phyloP scores from a whole-genome alignment of 371 early-diverging fungal species.

The Entomophthora muscae region DNA sequence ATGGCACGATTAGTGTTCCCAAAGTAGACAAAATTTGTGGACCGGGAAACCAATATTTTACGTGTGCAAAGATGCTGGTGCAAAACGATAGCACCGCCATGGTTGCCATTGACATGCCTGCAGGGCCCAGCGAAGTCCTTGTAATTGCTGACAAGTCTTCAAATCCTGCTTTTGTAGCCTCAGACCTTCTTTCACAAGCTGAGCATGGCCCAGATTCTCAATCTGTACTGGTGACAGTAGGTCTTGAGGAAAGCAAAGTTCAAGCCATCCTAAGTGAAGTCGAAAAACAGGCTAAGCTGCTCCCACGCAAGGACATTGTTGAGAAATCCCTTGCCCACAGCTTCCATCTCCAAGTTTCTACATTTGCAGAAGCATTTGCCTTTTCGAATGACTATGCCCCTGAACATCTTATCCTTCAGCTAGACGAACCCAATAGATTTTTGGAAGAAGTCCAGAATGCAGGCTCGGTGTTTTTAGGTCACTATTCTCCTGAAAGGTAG shows the following conservation, averaged over 20 bases:
- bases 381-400: constrained; percentile 94
- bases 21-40: constrained; percentile 99
- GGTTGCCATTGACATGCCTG: constrained; percentile 96
- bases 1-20: constrained; percentile 85
- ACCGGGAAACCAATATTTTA: constrained; percentile 97
- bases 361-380: constrained; percentile 54
- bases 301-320: constrained; percentile 83
- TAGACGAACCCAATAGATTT: constrained; percentile 46
- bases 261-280: constrained; percentile 60
- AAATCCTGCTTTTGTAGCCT: constrained; percentile 81
- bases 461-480: constrained; percentile 92
- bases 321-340: constrained; percentile 72
- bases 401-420: constrained; percentile 90
- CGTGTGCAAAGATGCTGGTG: constrained; percentile 92
- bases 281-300: constrained; percentile 54
- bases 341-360: constrained; percentile 43
- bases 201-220: constrained; percentile 94
- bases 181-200: constrained; percentile 90
- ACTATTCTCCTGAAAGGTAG: constrained; percentile 84
- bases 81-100: constrained; percentile 84
- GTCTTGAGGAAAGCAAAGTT: constrained; percentile 36
- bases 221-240: constrained; percentile 84
- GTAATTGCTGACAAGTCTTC: constrained; percentile 78
- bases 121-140: constrained; percentile 92
- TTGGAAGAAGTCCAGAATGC: constrained; percentile 62